Base-by-base conservation (phyloP, 2,329 filamentous ascomycete species). In the Aspergillus phoenicis region DNA sequence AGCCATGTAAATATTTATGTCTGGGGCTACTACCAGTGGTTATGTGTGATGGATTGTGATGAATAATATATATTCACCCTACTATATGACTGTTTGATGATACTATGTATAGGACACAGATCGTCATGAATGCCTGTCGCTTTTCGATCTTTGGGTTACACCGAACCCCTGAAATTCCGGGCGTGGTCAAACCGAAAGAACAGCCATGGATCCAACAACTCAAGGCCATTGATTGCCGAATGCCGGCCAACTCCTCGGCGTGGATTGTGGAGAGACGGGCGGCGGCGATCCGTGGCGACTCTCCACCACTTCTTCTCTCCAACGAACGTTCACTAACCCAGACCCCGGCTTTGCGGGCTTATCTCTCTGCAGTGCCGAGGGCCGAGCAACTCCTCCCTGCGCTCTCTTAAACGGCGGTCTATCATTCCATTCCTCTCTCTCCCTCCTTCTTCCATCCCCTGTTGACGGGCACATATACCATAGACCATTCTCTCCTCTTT, bases 321-420 rank as follows among this genome's bases (percentile, higher is more conserved):
- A 30, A 30, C 28, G 11, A 30, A 10, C 28, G 28, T 22, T 45
- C 8, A 22, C 41, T 45, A 11, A 45, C 17, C 41, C 41, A 2
- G 5, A 36, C 33, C 33, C 33, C 33, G 33, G 33, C 33, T 36
- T 36, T 36, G 33, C 41, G 20, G 41, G 41, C 41, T 49, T 56
- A 41, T 60, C 58, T n/a, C 15, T 36, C 52, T 15, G 13, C 33
- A 33, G 36, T 30, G 43, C 58, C 58, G 58, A 60, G 58, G 58
- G 52, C 58, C 58, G 58, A 60, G 33, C 24, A 20, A 15, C 33
- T 17, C 10, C 20, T 45, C 41, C n/a, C 17, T 30, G 15, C 22
- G 2, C 15, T 28, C 20, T 22, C 33, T 43, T 30, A 45, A 56
- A 24, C 41, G 7, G 41, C 41, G 20, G 20, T 45, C 41, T 45